Evolutionary conservation across 208 protist species (phyloP), one percentile per base, ranked within the genome.

Genomic region (Leishmania gerbilli): DNA sequence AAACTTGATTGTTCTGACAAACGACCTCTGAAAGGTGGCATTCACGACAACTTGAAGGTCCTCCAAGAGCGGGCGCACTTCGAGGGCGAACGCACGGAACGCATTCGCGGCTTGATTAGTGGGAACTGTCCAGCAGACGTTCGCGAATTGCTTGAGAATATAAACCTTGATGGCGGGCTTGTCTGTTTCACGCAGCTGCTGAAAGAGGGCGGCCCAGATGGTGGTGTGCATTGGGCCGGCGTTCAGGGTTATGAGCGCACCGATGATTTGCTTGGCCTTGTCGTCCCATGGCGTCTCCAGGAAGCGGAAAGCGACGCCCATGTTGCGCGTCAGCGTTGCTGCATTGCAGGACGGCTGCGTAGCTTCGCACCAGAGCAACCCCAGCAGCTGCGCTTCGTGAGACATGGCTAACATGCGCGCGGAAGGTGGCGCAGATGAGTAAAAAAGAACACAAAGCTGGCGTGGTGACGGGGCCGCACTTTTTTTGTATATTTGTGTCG

Each of bases 151-250:
- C 37, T 81, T 77, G 55, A 93, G 78, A 8, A 93, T 83, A 76
- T 71, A 82, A 2, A 93, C 69, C 76, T 92, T 88, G 24, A 82
- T 76, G 3, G 62, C 31, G 8, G 76, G 37, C 5, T 71, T 76
- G 40, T n/a, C 45, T 27, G 82, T 77, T 75, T 92, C 87, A 42
- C 85, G 84, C 40, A 93, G 72, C 64, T 81, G 83, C 65, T 91
- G 86, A 42, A 92, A 85, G 9, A 93, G 71, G 8, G 91, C 90
- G 1, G 88, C 88, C 88, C 90, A 93, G 51, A 88, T 79, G 19
- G 88, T 91, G 42, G 84, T 82, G 74, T 79, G 79, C 82, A 86
- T 86, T 24, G 74, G 65, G 34, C 68, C 77, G 27, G 78, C 77
- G 47, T 86, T 86, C 34, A 82, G 74, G 7, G 67, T 77, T 21